Conservation (phyloP, 805 yeast genomes). For the Candida berthetii region DNA sequence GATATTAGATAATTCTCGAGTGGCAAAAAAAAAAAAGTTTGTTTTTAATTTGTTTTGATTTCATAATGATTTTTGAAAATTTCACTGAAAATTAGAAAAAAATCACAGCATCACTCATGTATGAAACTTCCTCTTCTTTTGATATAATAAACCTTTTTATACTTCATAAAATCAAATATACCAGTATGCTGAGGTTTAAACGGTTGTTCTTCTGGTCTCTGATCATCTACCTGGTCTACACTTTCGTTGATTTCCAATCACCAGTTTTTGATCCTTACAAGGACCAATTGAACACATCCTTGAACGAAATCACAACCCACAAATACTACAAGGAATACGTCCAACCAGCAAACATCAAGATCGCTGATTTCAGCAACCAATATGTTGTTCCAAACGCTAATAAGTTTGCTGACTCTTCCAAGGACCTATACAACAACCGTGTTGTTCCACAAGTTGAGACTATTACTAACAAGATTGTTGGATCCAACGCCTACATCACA, state of each 20-base stretch:
- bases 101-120: no score
- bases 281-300: not conserved
- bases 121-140: no score
- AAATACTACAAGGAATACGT: not conserved
- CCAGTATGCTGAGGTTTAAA: no score
- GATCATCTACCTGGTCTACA: not conserved
- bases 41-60: no score
- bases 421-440: not conserved
- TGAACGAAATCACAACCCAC: not conserved
- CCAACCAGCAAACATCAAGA: not conserved
- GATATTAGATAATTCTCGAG: no score
- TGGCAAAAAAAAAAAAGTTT: no score
- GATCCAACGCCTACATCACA: not conserved
- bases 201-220: no score
- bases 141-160: no score
- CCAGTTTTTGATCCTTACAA: not conserved
- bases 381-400: not conserved
- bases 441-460: not conserved
- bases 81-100: no score
- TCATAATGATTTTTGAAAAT: no score
- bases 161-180: no score
- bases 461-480: not conserved
- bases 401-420: not conserved
- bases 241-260: not conserved
- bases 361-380: not conserved